Base-by-base conservation (phyloP, 164 flowering plant species). In the Tetrastigma voinierianum region DNA sequence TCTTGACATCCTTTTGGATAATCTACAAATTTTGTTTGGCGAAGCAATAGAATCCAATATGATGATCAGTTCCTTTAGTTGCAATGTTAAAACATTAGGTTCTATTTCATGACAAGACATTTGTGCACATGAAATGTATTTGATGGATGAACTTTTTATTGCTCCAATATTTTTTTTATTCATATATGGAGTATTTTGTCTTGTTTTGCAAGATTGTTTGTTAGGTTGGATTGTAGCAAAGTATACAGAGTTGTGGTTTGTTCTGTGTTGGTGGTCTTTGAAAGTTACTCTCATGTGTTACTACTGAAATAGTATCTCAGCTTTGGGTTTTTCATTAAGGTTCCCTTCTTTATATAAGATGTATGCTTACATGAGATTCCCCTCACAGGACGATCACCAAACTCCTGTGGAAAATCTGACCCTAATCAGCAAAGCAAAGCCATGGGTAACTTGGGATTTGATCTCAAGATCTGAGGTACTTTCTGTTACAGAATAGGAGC, bases 301-400 rank as follows among this genome's bases (percentile, higher is more conserved):
- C n/a, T n/a, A n/a, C 18, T 14, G 20, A n/a, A 4, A 15, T 44
- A 4, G 45, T 1, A 1, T 18, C 53, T 10, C 47, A 3, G 24
- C 10, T 53, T 21, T 59, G 19, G 18, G 15, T 46, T 11, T 17
- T 68, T 46, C n/a, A 2, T 4, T 6, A 17, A 25, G 16, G 1
- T 63, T 17, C 58, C 9, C 57, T 25, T 32, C 20, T 51, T 24
- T 3, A 9, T 53, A 20, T 49, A 5, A 10, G n/a, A 13, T 44
- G 17, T 60, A 61, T 24, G 11, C 15, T 44, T 46, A 44, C 61
- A 32, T 59, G 56, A 59, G 20, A 58, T 59, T 59, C 18, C 8
- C 56, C 40, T 62, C 64, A 61, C 77, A 87, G 91, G 87, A 80
- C 76, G 86, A 83, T 69, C 81, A 81, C 59, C 79, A 46, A 32